Base-by-base conservation (phyloP, 2,329 filamentous ascomycete species). In the Clarireedia paspali region DNA sequence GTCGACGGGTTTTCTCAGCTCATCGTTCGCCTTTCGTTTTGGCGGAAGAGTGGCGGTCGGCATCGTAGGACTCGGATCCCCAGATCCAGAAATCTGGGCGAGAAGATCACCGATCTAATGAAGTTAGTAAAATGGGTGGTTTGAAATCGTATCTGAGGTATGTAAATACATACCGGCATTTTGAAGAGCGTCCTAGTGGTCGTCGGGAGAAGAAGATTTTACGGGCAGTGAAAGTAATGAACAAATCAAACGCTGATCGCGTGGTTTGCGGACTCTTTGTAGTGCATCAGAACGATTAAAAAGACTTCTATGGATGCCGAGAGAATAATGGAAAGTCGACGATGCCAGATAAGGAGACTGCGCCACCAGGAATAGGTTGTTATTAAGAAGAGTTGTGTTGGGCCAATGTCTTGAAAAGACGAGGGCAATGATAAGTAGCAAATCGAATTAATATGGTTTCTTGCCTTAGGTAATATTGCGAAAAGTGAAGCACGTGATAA, bases 51-150 rank as follows among this genome's bases (percentile, higher is more conserved):
- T 60, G 15, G 68, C 59, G 52, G 65, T 64, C 3, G 66, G 40
- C 10, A 62, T 62, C 9, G 72, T 67, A 27, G 72, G 60, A 53
- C 67, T 63, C 44, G 74, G 70, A 66, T 77, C 74, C 60, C 81
- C 82, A 61, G 74, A 80, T 60, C 82, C 82, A 61, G 74, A 80
- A 62, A 86, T 85, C 67, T 82, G 78, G 62, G 81, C 82, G 36
- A 83, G 74, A n/a, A 83, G 72, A 60, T 82, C 79, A 59, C 75
- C 71, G 63, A 83, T 82, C 77, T 80, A 45, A 56, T 57, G 54
- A 64, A 63, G 51, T 65, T 46, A 66, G 57, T 60, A 59, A 15
- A 15, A 44, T 4, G 7, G 27, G 14, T 47, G 62, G 57, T 57
- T 47, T 45, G 53, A 27, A 30, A 20, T 38, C 36, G 24, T 34